A percentile compares a stretch with the other conserved stretches of the same genome.
These are phyloP conservation scores for Vigna angularis DNA, from an alignment of 306 rosid genomes.

Conservation along the genomic window DNA sequence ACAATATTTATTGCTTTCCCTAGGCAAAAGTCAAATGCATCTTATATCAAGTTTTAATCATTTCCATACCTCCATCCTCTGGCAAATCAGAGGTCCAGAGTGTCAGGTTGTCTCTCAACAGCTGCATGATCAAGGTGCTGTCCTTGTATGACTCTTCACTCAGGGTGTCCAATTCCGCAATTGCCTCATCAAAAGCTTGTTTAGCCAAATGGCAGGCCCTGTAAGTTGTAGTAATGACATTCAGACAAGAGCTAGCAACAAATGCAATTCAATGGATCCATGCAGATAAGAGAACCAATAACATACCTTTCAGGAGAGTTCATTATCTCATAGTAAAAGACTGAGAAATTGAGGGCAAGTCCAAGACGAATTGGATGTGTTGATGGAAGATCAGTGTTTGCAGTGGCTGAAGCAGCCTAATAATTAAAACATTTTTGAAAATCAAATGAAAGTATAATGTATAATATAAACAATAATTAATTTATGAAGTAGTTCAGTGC, in stretches of 20 bases:
- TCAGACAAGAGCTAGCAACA: conserved; percentile 37
- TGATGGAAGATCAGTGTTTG: conserved; percentile 90
- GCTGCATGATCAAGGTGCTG: conserved; percentile 97
- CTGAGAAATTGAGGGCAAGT: conserved; percentile 97
- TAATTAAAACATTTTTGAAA: conserved; percentile 34
- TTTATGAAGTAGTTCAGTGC: conserved; percentile 31
- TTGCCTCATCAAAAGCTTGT: conserved; percentile 99
- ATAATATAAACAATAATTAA: not conserved
- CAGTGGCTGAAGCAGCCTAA: conserved; percentile 89
- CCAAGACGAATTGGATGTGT: conserved; percentile 99
- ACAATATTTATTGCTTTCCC: not conserved
- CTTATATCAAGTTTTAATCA: conserved; percentile 15
- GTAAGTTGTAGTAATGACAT: conserved; percentile 45
- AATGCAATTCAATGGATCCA: conserved; percentile 21
- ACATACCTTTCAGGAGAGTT: conserved; percentile 94
- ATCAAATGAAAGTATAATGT: conserved; percentile 23
- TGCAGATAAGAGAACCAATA: conserved; percentile 21
- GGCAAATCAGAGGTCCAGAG: conserved; percentile 99
- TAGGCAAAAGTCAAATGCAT: conserved; percentile 12
- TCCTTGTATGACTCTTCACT: conserved; percentile 99
- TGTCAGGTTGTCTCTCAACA: conserved; percentile 97
- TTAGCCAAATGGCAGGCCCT: conserved; percentile 99
- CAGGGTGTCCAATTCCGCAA: conserved; percentile 97
- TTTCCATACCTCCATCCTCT: conserved; percentile 90
- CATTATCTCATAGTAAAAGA: conserved; percentile 96